Conservation (phyloP, 345 rosid species). For the Turnera subulata region DNA sequence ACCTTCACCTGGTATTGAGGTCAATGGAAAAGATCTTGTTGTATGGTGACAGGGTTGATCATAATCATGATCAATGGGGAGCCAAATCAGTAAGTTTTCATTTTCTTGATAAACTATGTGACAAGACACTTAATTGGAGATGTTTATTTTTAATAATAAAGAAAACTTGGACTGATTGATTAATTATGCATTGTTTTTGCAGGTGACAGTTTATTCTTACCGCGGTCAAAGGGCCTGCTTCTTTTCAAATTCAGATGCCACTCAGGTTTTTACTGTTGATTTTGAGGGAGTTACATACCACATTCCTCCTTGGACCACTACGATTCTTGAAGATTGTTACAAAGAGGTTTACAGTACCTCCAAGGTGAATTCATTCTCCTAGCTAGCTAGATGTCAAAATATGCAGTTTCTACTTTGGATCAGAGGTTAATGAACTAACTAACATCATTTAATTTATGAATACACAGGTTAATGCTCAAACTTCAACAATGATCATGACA, state of each 20-base stretch:
- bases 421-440: too few species aligned
- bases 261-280: slow-evolving; percentile 3
- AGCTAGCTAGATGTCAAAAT: too few species aligned
- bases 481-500: slow-evolving; percentile 14
- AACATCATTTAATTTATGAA: too few species aligned
- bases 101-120: too few species aligned
- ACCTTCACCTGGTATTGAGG: slow-evolving; percentile 11
- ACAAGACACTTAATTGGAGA: too few species aligned
- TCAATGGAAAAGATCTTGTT: slow-evolving; percentile 7
- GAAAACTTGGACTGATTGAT: too few species aligned
- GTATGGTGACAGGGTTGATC: neutral
- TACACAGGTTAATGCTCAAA: slow-evolving; percentile 31
- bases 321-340: slow-evolving; percentile 35
- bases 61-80: neutral
- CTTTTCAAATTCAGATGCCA: slow-evolving; percentile 12
- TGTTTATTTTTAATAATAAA: too few species aligned
- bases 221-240: slow-evolving; percentile 32
- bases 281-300: slow-evolving; percentile 13
- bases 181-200: too few species aligned
- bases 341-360: slow-evolving; percentile 43
- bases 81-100: neutral
- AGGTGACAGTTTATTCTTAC: slow-evolving; percentile 26
- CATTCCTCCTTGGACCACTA: slow-evolving; percentile 37
- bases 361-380: slow-evolving; percentile 20
- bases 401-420: too few species aligned